Evolutionary conservation across 2,329 filamentous ascomycete species (phyloP).

Genomic region (Ilyonectria sp.): DNA sequence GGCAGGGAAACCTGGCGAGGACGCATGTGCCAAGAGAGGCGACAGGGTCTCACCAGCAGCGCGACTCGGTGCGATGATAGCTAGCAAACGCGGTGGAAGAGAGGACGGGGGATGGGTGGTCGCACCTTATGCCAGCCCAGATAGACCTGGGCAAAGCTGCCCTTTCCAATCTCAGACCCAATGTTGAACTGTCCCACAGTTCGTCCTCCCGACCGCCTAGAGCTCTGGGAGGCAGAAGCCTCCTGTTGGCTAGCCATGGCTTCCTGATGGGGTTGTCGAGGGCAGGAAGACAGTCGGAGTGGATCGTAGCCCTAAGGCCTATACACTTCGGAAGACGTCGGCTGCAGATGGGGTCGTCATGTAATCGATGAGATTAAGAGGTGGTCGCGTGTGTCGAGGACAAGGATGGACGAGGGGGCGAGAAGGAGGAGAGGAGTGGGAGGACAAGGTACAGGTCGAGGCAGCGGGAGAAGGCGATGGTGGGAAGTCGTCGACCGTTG

Average conservation of each 20-base stretch:
- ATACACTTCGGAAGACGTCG: conserved; percentile 54
- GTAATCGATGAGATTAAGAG: conserved; percentile 52
- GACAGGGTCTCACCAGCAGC: conserved; percentile 26
- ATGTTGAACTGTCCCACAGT: conserved; percentile 83
- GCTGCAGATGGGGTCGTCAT: conserved; percentile 56
- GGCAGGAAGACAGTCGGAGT: conserved; percentile 52
- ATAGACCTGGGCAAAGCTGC: conserved; percentile 97
- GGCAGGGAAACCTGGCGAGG: conserved; percentile 8
- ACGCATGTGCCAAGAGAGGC: conserved; percentile 6
- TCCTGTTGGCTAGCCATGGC: conserved; percentile 59
- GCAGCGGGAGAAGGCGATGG: conserved; percentile 25
- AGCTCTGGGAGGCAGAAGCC: conserved; percentile 52
- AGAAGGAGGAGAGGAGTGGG: conserved; percentile 27
- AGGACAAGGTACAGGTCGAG: conserved; percentile 33
- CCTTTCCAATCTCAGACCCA: conserved; percentile 93
- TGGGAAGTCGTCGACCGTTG: conserved; percentile 32
- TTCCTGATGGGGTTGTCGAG: conserved; percentile 52
- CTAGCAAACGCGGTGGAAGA: conserved; percentile 25
- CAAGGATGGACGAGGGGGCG: conserved; percentile 3
- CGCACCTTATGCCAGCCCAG: conserved; percentile 85
- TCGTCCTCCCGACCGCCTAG: conserved; percentile 53
- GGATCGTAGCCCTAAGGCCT: conserved; percentile 55
- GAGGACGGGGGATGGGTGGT: conserved; percentile 16
- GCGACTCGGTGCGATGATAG: conserved; percentile 26
- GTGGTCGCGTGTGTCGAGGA: conserved; percentile 24